Conservation (phyloP, 176 grass and related monocot genomes). For the Phragmites australis region DNA sequence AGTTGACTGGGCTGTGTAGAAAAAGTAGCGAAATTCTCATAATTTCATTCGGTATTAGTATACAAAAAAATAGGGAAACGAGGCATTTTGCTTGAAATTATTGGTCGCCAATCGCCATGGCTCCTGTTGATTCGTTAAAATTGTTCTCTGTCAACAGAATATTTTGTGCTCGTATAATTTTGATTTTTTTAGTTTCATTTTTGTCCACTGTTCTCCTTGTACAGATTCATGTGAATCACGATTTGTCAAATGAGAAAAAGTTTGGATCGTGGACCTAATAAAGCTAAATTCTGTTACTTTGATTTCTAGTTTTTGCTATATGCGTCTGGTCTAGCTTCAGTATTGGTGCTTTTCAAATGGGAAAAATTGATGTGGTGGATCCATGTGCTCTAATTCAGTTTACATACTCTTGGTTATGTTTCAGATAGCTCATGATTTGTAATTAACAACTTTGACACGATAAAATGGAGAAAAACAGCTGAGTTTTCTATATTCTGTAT, state of each 20-base stretch:
- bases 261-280: background rate
- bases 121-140: background rate
- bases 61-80: background rate
- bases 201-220: background rate
- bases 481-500: background rate
- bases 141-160: background rate
- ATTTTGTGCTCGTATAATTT: background rate
- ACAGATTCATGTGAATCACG: background rate
- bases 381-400: background rate
- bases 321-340: background rate
- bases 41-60: background rate
- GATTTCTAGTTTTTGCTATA: background rate
- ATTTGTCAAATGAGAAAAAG: background rate
- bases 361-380: background rate
- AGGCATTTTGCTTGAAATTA: background rate
- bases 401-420: background rate
- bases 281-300: background rate
- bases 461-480: background rate
- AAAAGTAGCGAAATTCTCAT: background rate
- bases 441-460: background rate
- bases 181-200: background rate
- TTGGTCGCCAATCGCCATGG: background rate
- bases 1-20: constrained; percentile 30
- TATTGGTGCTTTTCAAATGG: background rate
- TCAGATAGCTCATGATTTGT: background rate